Base-by-base conservation (phyloP, 2,329 filamentous ascomycete species). In the Cytospora chrysosperma region DNA sequence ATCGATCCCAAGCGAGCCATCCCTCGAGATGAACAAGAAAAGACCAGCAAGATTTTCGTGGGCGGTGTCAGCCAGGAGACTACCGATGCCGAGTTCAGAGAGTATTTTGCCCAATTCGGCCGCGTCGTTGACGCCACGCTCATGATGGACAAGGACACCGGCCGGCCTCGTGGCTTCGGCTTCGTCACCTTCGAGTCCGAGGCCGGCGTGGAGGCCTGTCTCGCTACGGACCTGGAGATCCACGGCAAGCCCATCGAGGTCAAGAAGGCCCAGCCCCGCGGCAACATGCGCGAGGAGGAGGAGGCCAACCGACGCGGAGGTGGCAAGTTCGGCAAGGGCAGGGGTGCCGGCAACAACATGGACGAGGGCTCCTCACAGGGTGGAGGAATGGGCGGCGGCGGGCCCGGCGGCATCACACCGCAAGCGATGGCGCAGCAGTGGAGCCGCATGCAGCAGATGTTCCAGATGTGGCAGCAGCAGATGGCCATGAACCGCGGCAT, bases 61-160 rank as follows among this genome's bases (percentile, higher is more conserved):
- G 95, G 95, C 34, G 95, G 95, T 72, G 95, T 99, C 62, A 96
- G 92, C 76, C 95, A 98, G 78, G 95, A 99, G 72, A 95, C 94
- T 0, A 97, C 92, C 1, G 95, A 99, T 72, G 89, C 93, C 67
- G 93, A 98, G 74, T 99, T 99, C 75, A 93, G 92, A 73, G 89
- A 95, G 65, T 99, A 97, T 78, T 99, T 99, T 79, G 92, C 91
- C 72, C 92, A 97, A 72, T 99, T 98, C 71, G 95, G 95, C 30
- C 89, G 94, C 66, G 95, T 99, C 24, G 89, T 99, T 47, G 95
- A 99, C 77, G 95, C 95, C 2, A 99, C 95, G 0, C 86, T 99
- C 2, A 99, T 99, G 95, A 99, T 99, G 88, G 95, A 99, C 76
- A 99, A 99, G 78, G 95, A 99, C 75, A 99, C 95, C 0, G 95